phyloP scores from a whole-genome alignment of 2,329 filamentous ascomycete species.

The Calonectria hawksworthii region DNA sequence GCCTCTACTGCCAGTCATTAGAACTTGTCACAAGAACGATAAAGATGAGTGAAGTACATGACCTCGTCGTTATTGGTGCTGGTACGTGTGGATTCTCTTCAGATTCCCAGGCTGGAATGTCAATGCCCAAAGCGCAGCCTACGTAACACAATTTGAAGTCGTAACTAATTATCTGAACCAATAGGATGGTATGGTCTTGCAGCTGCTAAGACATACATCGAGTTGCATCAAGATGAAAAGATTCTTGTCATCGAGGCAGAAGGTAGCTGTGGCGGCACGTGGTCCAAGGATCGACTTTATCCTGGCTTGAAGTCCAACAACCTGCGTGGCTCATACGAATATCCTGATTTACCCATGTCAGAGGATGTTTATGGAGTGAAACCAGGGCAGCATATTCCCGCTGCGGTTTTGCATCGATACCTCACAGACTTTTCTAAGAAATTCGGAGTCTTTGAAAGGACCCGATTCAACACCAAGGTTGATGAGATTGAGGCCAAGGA shows the following conservation, averaged over 20 bases:
- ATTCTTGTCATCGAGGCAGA: slow-evolving; percentile 65
- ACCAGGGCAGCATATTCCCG: slow-evolving; percentile 51
- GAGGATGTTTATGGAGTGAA: slow-evolving; percentile 57
- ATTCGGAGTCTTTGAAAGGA: slow-evolving; percentile 62
- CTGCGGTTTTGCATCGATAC: slow-evolving; percentile 50
- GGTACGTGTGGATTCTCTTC: neutral
- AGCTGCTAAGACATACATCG: slow-evolving; percentile 64
- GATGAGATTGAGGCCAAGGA: slow-evolving; percentile 52
- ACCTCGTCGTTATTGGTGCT: slow-evolving; percentile 21
- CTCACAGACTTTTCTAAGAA: slow-evolving; percentile 52
- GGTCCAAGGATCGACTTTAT: slow-evolving; percentile 70
- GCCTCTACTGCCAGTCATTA: neutral
- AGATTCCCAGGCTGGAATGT: too few relatives aligned
- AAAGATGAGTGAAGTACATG: slow-evolving; percentile 16
- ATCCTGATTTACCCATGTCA: slow-evolving; percentile 72
- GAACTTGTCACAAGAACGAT: neutral
- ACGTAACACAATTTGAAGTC: neutral
- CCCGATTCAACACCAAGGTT: slow-evolving; percentile 65
- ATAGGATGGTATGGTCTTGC: slow-evolving; percentile 64
- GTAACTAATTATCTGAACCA: neutral
- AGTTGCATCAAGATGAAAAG: slow-evolving; percentile 61
- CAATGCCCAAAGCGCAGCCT: neutral
- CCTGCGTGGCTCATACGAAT: slow-evolving; percentile 72
- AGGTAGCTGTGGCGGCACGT: slow-evolving; percentile 69
- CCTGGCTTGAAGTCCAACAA: slow-evolving; percentile 74